Evolutionary conservation across 768 basidiomycete genomes (phyloP), one percentile per base, ranked within the genome.

Genomic region (Coprinellus micaceus): DNA sequence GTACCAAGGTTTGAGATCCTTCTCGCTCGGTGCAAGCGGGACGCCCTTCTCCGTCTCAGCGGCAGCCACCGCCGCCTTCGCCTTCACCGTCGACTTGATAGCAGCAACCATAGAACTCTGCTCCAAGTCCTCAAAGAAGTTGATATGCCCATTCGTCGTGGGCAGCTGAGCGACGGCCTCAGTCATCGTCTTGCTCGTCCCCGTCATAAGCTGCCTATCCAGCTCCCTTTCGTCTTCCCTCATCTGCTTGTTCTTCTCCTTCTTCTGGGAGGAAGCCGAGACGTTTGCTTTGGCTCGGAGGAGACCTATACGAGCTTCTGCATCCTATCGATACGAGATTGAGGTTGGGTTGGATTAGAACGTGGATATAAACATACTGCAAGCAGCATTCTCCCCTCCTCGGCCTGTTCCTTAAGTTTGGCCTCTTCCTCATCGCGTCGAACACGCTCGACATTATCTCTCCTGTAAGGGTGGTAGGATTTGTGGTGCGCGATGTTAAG

Each of bases 401-500:
- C 83, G 58, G 82, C 78, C 17, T 80, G 82, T 60, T 89, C 86
- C 59, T 87, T 78, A 37, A 70, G 71, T 2, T 77, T 73, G 13
- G 89, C 91, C 66, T 86, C 88, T 64, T 89, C 91, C 71, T 94
- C 91, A 79, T 94, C 91, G 56, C 66, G 71, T n/a, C 84, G 75
- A 1, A 94, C 89, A 19, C 81, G 81, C 57, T 91, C 89, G 57
- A 93, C 89, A 64, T 94, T 94, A 67, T 94, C 91, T 41, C 85
- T 71, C 37, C 91, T 74, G 66, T 93, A 93, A 0, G 91, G 91
- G 61, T 94, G 91, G 68, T 93, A 93, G 1, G 89, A 91, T 67
- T 94, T 94, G 76, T 92, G 91, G 68, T 93, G 91, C 12, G 91
- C 91, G 67, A 93, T 92, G 67, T 91, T 91, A 22, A 93, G 79